Base-by-base conservation (phyloP, 495 filamentous ascomycete species). In the Cetradonia linearis region DNA sequence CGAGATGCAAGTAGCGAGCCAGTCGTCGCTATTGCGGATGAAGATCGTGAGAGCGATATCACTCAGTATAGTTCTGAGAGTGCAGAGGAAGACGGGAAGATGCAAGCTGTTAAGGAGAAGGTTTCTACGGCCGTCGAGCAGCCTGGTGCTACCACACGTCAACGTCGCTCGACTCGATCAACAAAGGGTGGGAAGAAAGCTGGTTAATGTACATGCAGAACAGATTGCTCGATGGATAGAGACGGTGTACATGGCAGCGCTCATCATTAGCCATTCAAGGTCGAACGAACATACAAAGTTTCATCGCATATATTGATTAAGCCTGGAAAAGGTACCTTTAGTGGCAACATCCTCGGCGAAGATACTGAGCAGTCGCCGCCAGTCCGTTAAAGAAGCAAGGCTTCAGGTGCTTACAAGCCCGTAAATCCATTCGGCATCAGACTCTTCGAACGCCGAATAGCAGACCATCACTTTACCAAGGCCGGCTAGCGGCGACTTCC, bases 11-110 rank as follows among this genome's bases (percentile, higher is more conserved):
- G 40, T 4, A 28, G 9, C 30, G 25, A 34, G n/a, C 27, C n/a
- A 20, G 10, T 36, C 23, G n/a, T 36, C 6, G 18, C 48, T 20
- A 5, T 44, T 25, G 38, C 36, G 33, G 44, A 42, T 14, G 52
- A 50, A 36, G 63, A 44, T 37, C 31, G 53, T 14, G 62, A 66
- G 20, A 64, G 56, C 30, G 65, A 66, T 49, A 37, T 59, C 20
- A 68, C 64, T 11, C 64, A 66, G 48, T 61, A 68, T 57, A 62
- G 62, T 10, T 53, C 59, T n/a, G 58, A 60, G 14, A 44, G 34
- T 27, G 36, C 37, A 16, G 48, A 53, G 2, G 47, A 53, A 50
- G 14, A 28, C 34, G 5, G 3, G 7, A 18, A 40, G 36, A 14
- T 3, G 23, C 48, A 62, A 25, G n/a, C 48, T 6, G 14, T 3